Percentiles rank a stretch among this genome's conserved stretches.
phyloP scores from a whole-genome alignment of 176 grass and related monocot genomes.

The Avena insularis region DNA sequence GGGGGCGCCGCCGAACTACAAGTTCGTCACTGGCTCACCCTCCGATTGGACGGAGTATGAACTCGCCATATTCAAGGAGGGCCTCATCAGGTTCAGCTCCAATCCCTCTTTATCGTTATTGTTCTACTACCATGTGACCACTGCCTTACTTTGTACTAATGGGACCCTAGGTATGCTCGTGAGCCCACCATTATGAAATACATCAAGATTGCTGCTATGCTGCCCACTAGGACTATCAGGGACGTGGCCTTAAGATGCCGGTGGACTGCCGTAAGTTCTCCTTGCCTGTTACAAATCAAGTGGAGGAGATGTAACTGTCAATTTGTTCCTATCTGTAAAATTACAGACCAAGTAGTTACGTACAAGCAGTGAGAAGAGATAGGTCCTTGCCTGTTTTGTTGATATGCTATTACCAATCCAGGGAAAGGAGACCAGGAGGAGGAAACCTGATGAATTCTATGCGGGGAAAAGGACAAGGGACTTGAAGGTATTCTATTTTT shows the following conservation, averaged over 20 bases:
- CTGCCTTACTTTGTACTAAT: background rate
- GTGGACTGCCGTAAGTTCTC: conserved; percentile 56
- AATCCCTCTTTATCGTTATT: background rate
- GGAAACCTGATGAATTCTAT: conserved; percentile 63
- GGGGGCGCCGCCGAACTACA: conserved; percentile 42
- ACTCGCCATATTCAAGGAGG: conserved; percentile 57
- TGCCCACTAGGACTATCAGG: conserved; percentile 79
- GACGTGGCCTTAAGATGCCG: conserved; percentile 83
- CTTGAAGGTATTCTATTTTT: conserved; percentile 61
- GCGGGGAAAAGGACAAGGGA: conserved; percentile 62
- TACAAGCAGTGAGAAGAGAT: background rate
- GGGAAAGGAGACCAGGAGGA: conserved; percentile 58
- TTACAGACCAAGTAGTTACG: background rate
- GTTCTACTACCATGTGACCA: background rate
- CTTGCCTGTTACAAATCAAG: background rate
- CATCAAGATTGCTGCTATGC: conserved; percentile 85
- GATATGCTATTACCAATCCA: conserved; percentile 38
- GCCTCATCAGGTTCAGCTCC: conserved; percentile 52
- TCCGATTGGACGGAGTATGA: conserved; percentile 65
- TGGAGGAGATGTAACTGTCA: background rate
- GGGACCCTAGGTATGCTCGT: conserved; percentile 57
- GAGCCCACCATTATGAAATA: conserved; percentile 84
- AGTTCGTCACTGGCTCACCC: conserved; percentile 55
- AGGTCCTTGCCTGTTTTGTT: conserved; percentile 7
- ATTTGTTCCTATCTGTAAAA: conserved; percentile 2